phyloP scores from a whole-genome alignment of 2,329 filamentous ascomycete species.

The Simplicillium aogashimaense region DNA sequence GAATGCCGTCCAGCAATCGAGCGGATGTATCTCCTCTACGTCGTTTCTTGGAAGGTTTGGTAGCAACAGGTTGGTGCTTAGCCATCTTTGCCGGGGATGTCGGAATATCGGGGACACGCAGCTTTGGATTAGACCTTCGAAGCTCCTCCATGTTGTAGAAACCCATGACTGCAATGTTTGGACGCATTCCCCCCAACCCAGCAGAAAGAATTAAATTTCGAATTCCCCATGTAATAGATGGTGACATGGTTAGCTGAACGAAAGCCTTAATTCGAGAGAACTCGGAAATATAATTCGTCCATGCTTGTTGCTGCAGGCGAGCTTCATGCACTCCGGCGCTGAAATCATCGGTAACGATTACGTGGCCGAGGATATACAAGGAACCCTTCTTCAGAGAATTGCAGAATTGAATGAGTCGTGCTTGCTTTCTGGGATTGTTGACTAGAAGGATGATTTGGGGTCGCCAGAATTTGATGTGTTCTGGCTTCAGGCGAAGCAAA shows the following conservation, averaged over 20 bases:
- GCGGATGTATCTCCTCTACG: conserved; percentile 44
- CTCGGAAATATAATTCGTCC: conserved; percentile 77
- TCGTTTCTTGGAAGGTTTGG: conserved; percentile 20
- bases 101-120: conserved; percentile 44
- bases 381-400: conserved; percentile 85
- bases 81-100: conserved; percentile 23
- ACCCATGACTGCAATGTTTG: conserved; percentile 75
- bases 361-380: conserved; percentile 76
- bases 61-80: conserved; percentile 18
- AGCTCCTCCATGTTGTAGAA: conserved; percentile 76
- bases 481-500: conserved; percentile 68
- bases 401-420: conserved; percentile 79
- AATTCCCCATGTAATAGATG: conserved; percentile 74
- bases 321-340: conserved; percentile 69
- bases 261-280: conserved; percentile 83
- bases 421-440: conserved; percentile 73
- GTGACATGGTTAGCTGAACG: conserved; percentile 76
- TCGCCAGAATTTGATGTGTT: conserved; percentile 91
- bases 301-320: conserved; percentile 68
- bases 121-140: conserved; percentile 44
- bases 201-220: conserved; percentile 74
- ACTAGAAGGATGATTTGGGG: conserved; percentile 79
- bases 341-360: conserved; percentile 81
- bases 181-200: conserved; percentile 77
- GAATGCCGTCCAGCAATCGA: conserved; percentile 42